phyloP scores from a whole-genome alignment of 768 basidiomycete species.

The Auricularia sp. region DNA sequence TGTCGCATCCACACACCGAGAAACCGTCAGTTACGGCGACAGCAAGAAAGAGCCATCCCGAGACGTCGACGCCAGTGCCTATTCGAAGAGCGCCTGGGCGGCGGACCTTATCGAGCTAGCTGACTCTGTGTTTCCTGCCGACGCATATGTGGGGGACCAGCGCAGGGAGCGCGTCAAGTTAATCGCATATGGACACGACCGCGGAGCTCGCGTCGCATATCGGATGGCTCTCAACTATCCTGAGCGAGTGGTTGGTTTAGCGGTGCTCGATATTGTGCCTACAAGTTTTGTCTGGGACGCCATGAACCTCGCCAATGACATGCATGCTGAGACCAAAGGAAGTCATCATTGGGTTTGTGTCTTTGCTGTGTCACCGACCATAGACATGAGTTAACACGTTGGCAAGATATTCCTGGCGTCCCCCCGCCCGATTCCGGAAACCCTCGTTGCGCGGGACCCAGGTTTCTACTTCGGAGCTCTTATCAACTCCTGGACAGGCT shows the following conservation, averaged over 20 bases:
- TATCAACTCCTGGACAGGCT: slow-evolving; percentile 10
- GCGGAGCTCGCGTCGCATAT: slow-evolving; percentile 14
- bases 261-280: slow-evolving; percentile 14
- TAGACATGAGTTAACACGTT: no score
- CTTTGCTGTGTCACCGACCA: no score
- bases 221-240: slow-evolving; percentile 12
- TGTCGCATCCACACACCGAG: not conserved
- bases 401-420: slow-evolving; percentile 11
- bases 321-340: slow-evolving; percentile 10
- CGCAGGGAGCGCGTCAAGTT: slow-evolving; percentile 5
- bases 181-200: slow-evolving; percentile 14
- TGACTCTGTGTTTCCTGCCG: slow-evolving; percentile 4
- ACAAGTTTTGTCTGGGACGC: slow-evolving; percentile 11
- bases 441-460: slow-evolving; percentile 8
- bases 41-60: slow-evolving; percentile 8
- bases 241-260: slow-evolving; percentile 11
- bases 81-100: slow-evolving; percentile 12
- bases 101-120: slow-evolving; percentile 12
- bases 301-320: slow-evolving; percentile 10
- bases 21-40: slow-evolving; percentile 9
- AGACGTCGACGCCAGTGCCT: slow-evolving; percentile 4
- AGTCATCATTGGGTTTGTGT: slow-evolving; percentile 12
- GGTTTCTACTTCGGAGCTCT: slow-evolving; percentile 9
- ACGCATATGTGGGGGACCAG: not conserved
- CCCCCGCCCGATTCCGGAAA: slow-evolving; percentile 13